Conservation (phyloP, 225 moss, liverwort and hornwort genomes). For the Marchantia paleacea region DNA sequence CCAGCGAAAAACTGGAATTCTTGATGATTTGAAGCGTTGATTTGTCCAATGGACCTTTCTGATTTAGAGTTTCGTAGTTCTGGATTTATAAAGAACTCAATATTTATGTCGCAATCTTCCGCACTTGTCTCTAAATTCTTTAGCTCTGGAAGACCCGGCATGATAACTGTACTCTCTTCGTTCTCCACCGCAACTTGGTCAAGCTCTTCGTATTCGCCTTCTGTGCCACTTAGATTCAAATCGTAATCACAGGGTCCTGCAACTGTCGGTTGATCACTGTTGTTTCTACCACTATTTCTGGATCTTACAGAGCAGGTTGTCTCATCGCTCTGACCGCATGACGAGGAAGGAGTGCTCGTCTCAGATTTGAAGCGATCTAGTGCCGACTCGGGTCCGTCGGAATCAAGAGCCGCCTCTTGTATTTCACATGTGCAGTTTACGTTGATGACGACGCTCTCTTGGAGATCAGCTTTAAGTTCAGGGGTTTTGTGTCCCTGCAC, state of each 20-base stretch:
- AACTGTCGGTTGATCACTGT: slow-evolving; percentile 18
- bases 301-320: slow-evolving; percentile 42
- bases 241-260: slow-evolving; percentile 30
- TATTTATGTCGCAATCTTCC: not conserved
- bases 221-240: slow-evolving; percentile 29
- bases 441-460: not conserved
- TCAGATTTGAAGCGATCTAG: slow-evolving; percentile 27
- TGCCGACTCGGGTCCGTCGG: slow-evolving; percentile 11
- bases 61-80: not conserved
- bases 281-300: slow-evolving; percentile 18
- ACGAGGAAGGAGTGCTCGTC: slow-evolving; percentile 35
- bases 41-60: not conserved
- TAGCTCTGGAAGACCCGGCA: not conserved
- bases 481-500: slow-evolving; percentile 12
- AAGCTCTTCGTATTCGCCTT: slow-evolving; percentile 8
- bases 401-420: slow-evolving; percentile 7
- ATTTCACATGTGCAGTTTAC: not conserved
- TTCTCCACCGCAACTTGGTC: slow-evolving; percentile 1
- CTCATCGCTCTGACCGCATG: slow-evolving; percentile 40
- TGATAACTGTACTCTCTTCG: not conserved
- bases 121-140: not conserved
- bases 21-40: too few species aligned
- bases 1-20: slow-evolving; percentile 39
- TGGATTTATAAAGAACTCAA: not conserved
- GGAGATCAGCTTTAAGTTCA: not conserved